Percentiles rank a stretch among this genome's conserved stretches.
Evolutionary conservation across 129 eudicot species (phyloP).

Genomic region (Scalesia atractyloides): DNA sequence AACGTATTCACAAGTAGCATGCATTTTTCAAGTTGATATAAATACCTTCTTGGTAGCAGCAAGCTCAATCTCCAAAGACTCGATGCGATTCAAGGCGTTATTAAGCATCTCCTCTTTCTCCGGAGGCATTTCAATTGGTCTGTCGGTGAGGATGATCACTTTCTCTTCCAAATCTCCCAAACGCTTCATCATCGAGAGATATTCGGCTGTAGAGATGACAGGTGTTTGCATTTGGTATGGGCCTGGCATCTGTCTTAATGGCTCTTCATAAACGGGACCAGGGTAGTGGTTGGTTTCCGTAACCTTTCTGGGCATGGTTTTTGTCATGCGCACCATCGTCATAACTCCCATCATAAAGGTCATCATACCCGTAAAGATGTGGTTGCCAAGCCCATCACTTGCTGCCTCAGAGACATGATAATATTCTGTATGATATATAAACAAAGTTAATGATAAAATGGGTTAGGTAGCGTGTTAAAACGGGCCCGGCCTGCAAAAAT

Average conservation of each 20-base stretch:
- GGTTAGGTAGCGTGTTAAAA: neutral
- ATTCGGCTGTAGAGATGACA: slow-evolving; percentile 57
- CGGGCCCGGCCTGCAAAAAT: neutral
- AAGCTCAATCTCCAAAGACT: slow-evolving; percentile 77
- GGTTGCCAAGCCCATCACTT: slow-evolving; percentile 54
- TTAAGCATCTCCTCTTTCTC: slow-evolving; percentile 92
- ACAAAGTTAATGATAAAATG: neutral
- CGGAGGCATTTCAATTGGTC: slow-evolving; percentile 79
- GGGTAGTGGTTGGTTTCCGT: slow-evolving; percentile 63
- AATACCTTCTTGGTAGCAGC: slow-evolving; percentile 77
- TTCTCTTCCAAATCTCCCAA: slow-evolving; percentile 89
- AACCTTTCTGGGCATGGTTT: slow-evolving; percentile 79
- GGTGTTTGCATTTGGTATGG: slow-evolving; percentile 40
- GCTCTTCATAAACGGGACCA: slow-evolving; percentile 37
- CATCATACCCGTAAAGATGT: slow-evolving; percentile 71
- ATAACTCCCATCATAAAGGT: slow-evolving; percentile 84
- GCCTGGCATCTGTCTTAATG: slow-evolving; percentile 37
- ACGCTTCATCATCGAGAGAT: slow-evolving; percentile 81
- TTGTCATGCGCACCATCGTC: slow-evolving; percentile 84
- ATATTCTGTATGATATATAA: slow-evolving; percentile 23
- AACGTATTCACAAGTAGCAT: neutral
- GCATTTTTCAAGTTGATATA: neutral
- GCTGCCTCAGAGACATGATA: slow-evolving; percentile 30
- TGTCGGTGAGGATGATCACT: slow-evolving; percentile 52
- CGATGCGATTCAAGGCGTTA: slow-evolving; percentile 68